phyloP scores from a whole-genome alignment of 2,329 filamentous ascomycete genomes.

The Fusarium sp. region DNA sequence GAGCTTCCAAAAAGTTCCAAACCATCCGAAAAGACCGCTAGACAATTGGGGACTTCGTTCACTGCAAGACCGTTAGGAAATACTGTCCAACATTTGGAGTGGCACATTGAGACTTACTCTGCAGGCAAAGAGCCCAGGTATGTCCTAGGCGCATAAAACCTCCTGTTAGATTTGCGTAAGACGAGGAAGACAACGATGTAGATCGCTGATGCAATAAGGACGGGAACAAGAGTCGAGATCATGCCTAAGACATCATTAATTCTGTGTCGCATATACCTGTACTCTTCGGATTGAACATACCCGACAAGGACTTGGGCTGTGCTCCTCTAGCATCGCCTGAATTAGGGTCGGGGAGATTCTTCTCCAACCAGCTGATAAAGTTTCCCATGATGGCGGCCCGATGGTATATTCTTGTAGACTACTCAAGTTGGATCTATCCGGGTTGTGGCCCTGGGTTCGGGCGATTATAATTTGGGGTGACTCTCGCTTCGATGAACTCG shows the following conservation, averaged over 20 bases:
- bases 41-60: conserved; percentile 71
- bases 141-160: conserved; percentile 71
- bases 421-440: conserved; percentile 9
- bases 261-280: conserved; percentile 6
- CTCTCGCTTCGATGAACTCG: conserved; percentile 19
- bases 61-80: conserved; percentile 52
- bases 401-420: conserved; percentile 19
- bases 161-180: conserved; percentile 63
- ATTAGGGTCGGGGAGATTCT: conserved; percentile 49
- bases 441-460: conserved; percentile 20
- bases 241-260: conserved; percentile 51
- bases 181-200: conserved; percentile 68
- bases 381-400: conserved; percentile 53
- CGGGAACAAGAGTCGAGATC: conserved; percentile 68
- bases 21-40: conserved; percentile 73
- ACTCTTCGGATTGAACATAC: conserved; percentile 36
- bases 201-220: conserved; percentile 63
- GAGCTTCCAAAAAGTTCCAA: conserved; percentile 73
- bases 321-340: conserved; percentile 46
- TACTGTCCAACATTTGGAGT: not conserved
- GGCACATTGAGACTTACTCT: conserved; percentile 58
- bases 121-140: conserved; percentile 65
- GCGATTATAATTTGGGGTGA: not conserved
- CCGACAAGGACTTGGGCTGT: conserved; percentile 55
- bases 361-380: conserved; percentile 59